A percentile compares a stretch with the other conserved stretches of the same genome.
phyloP scores from a whole-genome alignment of 371 early-diverging fungal genomes.

The Apophysomyces variabilis region DNA sequence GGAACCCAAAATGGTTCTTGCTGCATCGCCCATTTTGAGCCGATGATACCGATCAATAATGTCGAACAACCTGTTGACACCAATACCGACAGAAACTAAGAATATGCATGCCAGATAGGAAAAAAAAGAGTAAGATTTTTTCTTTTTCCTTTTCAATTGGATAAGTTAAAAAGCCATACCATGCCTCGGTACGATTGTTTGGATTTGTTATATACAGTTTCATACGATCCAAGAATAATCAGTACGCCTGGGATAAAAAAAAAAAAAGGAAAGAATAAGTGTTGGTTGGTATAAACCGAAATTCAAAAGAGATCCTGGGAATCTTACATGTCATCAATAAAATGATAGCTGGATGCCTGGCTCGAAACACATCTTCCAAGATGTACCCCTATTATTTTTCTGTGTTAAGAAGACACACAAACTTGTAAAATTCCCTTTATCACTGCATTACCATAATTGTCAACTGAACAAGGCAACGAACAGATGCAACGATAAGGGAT shows the following conservation, averaged over 20 bases:
- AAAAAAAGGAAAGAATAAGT: not conserved
- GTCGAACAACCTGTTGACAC: slow-evolving; percentile 55
- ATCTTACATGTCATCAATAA: slow-evolving; percentile 64
- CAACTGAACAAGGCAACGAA: slow-evolving; percentile 66
- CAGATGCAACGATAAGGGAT: slow-evolving; percentile 63
- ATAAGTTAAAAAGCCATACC: slow-evolving; percentile 31
- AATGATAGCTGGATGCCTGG: slow-evolving; percentile 56
- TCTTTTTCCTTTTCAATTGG: too few relatives aligned
- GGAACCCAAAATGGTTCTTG: slow-evolving; percentile 77
- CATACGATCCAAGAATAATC: slow-evolving; percentile 56
- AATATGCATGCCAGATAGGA: slow-evolving; percentile 6
- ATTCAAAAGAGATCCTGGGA: not conserved
- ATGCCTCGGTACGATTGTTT: slow-evolving; percentile 58
- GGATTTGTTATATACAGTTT: slow-evolving; percentile 65
- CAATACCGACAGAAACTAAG: slow-evolving; percentile 54
- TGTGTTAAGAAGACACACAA: not conserved
- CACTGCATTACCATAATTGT: slow-evolving; percentile 60
- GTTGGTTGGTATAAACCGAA: not conserved
- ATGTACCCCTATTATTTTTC: slow-evolving; percentile 52
- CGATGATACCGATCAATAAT: slow-evolving; percentile 61
- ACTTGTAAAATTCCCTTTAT: not conserved
- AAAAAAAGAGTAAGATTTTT: too few relatives aligned
- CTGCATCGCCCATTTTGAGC: slow-evolving; percentile 75
- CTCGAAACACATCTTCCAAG: slow-evolving; percentile 67
- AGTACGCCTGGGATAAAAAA: slow-evolving; percentile 34